These are phyloP conservation scores for Diatrype stigma DNA, from an alignment of 2,329 filamentous ascomycete genomes.

Conservation along the genomic window DNA sequence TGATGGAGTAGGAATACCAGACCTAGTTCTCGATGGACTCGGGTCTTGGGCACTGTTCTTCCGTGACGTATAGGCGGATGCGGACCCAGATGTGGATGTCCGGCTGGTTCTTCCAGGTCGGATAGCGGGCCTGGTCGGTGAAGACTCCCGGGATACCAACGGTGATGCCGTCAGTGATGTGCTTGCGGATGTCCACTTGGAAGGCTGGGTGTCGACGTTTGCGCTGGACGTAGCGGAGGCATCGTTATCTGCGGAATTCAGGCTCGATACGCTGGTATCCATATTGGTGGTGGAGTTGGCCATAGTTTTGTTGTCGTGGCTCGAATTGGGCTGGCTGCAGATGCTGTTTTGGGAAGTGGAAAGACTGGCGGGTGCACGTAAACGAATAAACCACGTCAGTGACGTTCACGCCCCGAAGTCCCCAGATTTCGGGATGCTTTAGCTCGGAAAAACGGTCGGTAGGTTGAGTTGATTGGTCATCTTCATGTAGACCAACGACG, in stretches of 20 bases:
- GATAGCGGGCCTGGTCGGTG: conserved; percentile 20
- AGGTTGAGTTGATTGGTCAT: conserved; percentile 11
- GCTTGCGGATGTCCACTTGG: conserved; percentile 28
- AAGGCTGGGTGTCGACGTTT: conserved; percentile 26
- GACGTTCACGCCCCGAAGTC: conserved; percentile 19
- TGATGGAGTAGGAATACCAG: conserved; percentile 55
- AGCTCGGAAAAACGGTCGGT: conserved; percentile 20
- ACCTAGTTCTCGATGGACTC: conserved; percentile 54
- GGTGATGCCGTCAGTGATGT: conserved; percentile 28
- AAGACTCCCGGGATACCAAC: conserved; percentile 25
- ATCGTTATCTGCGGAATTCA: conserved; percentile 29
- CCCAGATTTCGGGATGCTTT: conserved; percentile 14
- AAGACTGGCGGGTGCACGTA: conserved; percentile 13
- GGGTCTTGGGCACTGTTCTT: conserved; percentile 62
- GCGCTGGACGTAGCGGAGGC: conserved; percentile 27
- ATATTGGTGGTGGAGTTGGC: conserved; percentile 22
- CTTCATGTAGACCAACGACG: conserved; percentile 12
- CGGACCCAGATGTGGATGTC: conserved; percentile 31
- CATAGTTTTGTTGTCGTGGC: conserved; percentile 16
- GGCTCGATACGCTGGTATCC: conserved; percentile 28
- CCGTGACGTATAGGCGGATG: conserved; percentile 41
- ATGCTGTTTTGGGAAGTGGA: conserved; percentile 9
- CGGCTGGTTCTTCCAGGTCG: conserved; percentile 20
- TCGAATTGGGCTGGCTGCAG: conserved; percentile 2
- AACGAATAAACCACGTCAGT: conserved; percentile 24